Base-by-base conservation (phyloP, 805 yeast species). In the Monosporozyma aerobia region DNA sequence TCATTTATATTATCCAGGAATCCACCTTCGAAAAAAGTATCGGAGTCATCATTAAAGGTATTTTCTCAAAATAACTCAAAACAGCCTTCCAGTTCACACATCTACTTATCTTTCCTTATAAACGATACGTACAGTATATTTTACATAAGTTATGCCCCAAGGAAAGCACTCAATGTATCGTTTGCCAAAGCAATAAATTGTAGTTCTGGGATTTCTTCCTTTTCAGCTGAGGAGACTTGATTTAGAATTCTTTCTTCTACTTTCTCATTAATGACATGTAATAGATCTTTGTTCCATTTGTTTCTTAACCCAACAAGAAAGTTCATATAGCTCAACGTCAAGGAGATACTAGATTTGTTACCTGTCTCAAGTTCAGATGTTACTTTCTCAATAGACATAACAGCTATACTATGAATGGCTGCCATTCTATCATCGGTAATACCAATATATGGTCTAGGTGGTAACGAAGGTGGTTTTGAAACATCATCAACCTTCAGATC, bases 281-380 rank as follows among this genome's bases (percentile, higher is more conserved):
- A 53, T 19, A 67, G 57, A 1, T 55, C 56, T 2, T 48, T 53
- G 44, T 69, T 72, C 57, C 73, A 69, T 47, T 62, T 61, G 0
- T 56, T 44, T 39, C 69, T 68, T 25, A 75, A 59, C 4, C 69
- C 69, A 33, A 69, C 65, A 30, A 76, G 72, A 47, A 85, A 70
- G 59, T 85, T 85, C 60, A 85, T 67, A 63, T 77, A 81, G 3
- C 82, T 77, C 47, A 83, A 67, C 13, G 84, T 63, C 2, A 59
- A 32, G 1, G 44, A 39, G 23, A 55, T 16, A 40, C 37, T 25
- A 11, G 46, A 48, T 30, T 53, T 56, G 19, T 55, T 46, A 7
- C 54, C 33, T 32, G 53, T 29, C 2, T 49, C 23, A 32, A 29
- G 49, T 5, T 22, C 44, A 8, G 47, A 47, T 37, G 56, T 57